phyloP scores from a whole-genome alignment of 805 yeast genomes.

The Saturnispora ahearnii region DNA sequence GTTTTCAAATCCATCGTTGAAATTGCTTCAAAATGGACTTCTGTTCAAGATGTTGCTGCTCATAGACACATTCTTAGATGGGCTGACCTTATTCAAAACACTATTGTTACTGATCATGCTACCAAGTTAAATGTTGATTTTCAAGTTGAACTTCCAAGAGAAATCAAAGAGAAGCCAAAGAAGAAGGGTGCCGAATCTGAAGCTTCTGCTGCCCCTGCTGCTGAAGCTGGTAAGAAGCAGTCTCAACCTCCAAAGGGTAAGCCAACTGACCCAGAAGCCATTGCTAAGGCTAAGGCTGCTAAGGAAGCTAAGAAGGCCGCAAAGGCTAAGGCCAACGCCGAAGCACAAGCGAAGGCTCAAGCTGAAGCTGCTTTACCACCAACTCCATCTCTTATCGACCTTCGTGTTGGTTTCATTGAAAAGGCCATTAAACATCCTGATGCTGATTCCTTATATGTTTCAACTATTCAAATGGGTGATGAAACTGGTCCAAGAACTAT shows the following conservation, averaged over 20 bases:
- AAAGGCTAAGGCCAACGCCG: constrained; percentile 52
- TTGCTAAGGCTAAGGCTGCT: constrained; percentile 27
- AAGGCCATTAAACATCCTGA: constrained; percentile 96
- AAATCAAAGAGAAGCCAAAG: constrained; percentile 30
- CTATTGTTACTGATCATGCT: constrained; percentile 30
- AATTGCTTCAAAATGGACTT: constrained; percentile 45
- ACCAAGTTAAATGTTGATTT: constrained; percentile 49
- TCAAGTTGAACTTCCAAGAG: constrained; percentile 59
- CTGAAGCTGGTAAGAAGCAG: constrained; percentile 11
- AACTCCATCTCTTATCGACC: constrained; percentile 77
- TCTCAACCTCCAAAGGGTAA: constrained; percentile 15
- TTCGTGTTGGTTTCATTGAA: constrained; percentile 93
- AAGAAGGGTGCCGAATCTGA: constrained; percentile 22
- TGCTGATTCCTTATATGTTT: constrained; percentile 93
- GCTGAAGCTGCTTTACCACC: constrained; percentile 56
- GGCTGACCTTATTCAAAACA: constrained; percentile 79
- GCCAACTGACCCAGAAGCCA: constrained; percentile 26
- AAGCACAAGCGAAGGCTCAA: constrained; percentile 41
- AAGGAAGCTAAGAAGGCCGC: constrained; percentile 35
- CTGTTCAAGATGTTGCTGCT: constrained; percentile 45
- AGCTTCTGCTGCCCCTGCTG: constrained; percentile 12
- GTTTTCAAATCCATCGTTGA: constrained; percentile 63
- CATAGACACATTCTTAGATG: constrained; percentile 87
- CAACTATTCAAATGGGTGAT: constrained; percentile 95
- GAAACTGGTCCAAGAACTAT: constrained; percentile 96